Evolutionary conservation across 495 filamentous ascomycete species (phyloP).

Genomic region (Letharia lupina): DNA sequence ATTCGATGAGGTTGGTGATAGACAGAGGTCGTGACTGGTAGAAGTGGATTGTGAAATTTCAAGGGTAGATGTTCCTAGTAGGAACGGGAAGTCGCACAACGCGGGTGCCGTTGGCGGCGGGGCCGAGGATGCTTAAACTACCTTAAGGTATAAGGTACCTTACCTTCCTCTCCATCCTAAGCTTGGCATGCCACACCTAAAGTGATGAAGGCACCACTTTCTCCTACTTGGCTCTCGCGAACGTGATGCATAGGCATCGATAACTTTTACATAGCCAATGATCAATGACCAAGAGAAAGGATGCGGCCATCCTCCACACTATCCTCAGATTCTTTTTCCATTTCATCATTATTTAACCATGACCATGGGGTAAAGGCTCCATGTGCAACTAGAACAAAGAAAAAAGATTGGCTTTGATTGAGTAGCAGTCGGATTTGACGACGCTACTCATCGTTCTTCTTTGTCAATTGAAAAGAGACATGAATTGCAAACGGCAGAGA

Average conservation of each 20-base stretch:
- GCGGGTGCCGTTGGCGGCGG: not conserved
- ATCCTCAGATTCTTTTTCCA: not conserved
- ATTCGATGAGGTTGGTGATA: not conserved
- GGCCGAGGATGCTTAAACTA: slow-evolving; percentile 1
- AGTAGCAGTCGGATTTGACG: not conserved
- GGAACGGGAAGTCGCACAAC: slow-evolving; percentile 1
- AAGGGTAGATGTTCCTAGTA: not conserved
- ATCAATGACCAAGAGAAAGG: not conserved
- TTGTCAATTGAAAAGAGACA: not conserved
- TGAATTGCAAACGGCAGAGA: not conserved
- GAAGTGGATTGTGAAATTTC: not conserved
- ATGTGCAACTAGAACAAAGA: not conserved
- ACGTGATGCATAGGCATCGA: not conserved
- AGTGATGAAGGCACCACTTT: not conserved
- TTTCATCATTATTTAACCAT: not conserved
- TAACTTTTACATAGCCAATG: not conserved
- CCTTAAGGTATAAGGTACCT: not conserved
- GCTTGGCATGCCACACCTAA: not conserved
- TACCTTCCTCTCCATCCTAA: not conserved
- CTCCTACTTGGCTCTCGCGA: not conserved
- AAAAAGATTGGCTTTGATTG: not conserved
- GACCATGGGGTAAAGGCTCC: no score
- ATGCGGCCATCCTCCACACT: not conserved
- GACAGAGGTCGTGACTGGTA: not conserved
- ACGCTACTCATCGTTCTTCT: not conserved